These are phyloP conservation scores for Hebeloma cylindrosporum DNA, from an alignment of 768 basidiomycete genomes.

Conservation along the genomic window DNA sequence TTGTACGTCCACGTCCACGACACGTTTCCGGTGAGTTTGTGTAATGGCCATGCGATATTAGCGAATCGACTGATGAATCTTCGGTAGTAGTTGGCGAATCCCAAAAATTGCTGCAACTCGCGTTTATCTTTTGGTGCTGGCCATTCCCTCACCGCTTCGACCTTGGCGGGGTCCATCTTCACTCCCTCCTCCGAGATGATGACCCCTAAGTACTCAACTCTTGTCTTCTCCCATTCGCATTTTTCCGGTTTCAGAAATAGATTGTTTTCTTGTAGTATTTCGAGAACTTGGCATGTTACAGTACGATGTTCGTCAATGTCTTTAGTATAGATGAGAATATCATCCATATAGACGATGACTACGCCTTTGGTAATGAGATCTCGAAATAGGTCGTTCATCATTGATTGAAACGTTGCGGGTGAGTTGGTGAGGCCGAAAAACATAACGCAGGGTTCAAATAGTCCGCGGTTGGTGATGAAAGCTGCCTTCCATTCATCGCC, in stretches of 20 bases:
- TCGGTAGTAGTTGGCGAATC: slow-evolving; percentile 40
- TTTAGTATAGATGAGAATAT: slow-evolving; percentile 36
- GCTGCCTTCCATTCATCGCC: slow-evolving; percentile 33
- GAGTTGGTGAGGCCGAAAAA: slow-evolving; percentile 36
- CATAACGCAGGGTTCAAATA: slow-evolving; percentile 39
- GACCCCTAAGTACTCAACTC: slow-evolving; percentile 35
- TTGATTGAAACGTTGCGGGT: slow-evolving; percentile 9
- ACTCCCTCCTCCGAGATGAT: slow-evolving; percentile 14
- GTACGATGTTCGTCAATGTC: slow-evolving; percentile 9
- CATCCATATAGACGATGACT: slow-evolving; percentile 42
- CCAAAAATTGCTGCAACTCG: slow-evolving; percentile 40
- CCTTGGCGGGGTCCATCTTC: slow-evolving; percentile 34
- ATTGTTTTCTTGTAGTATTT: slow-evolving; percentile 25
- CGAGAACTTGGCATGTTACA: slow-evolving; percentile 12
- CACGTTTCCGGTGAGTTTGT: slow-evolving; percentile 1
- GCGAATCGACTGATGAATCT: slow-evolving; percentile 34
- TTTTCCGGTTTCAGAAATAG: slow-evolving; percentile 39
- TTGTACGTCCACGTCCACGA: slow-evolving; percentile 4
- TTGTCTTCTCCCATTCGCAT: slow-evolving; percentile 29
- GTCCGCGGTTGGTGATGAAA: slow-evolving; percentile 25
- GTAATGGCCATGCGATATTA: slow-evolving; percentile 23
- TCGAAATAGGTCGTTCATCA: slow-evolving; percentile 8
- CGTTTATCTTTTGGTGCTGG: slow-evolving; percentile 24
- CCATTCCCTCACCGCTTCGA: slow-evolving; percentile 32
- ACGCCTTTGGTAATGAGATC: slow-evolving; percentile 1